Conservation (phyloP, 83 land plant species). For the Picea abies region DNA sequence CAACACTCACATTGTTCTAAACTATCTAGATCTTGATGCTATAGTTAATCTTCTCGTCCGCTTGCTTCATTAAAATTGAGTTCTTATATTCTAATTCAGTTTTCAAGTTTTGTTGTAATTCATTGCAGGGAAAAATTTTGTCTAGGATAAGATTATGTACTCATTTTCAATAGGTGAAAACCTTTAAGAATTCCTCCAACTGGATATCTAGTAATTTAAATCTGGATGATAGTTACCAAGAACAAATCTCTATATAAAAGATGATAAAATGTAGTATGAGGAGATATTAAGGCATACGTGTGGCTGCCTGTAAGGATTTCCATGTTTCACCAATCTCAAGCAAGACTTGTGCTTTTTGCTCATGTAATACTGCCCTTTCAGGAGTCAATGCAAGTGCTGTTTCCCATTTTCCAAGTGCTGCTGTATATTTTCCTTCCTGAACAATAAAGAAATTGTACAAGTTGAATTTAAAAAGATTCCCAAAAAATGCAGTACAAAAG, state of each 20-base stretch:
- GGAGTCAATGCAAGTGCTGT: conserved; percentile 60
- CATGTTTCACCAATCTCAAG: conserved; percentile 75
- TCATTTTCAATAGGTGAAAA: too few species aligned
- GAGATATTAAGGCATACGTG: conserved; percentile 31
- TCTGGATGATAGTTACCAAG: too few species aligned
- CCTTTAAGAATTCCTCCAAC: too few species aligned
- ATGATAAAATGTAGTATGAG: background rate
- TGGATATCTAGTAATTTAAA: too few species aligned
- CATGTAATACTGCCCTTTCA: conserved; percentile 59
- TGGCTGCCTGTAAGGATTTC: conserved; percentile 72
- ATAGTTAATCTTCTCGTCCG: too few species aligned
- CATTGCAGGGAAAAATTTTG: too few species aligned
- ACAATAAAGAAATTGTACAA: background rate
- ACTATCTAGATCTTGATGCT: too few species aligned
- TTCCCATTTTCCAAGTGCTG: conserved; percentile 80
- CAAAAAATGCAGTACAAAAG: background rate
- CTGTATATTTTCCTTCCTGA: conserved; percentile 54
- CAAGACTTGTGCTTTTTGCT: conserved; percentile 74
- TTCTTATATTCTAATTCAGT: too few species aligned
- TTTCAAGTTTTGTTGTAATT: too few species aligned
- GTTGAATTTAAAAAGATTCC: background rate
- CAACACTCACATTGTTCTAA: too few species aligned
- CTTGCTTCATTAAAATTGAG: too few species aligned
- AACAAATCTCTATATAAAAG: background rate
- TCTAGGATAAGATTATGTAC: too few species aligned